Conservation (phyloP, 108 stramenopile genomes). For the Skeletonema marinoi region DNA sequence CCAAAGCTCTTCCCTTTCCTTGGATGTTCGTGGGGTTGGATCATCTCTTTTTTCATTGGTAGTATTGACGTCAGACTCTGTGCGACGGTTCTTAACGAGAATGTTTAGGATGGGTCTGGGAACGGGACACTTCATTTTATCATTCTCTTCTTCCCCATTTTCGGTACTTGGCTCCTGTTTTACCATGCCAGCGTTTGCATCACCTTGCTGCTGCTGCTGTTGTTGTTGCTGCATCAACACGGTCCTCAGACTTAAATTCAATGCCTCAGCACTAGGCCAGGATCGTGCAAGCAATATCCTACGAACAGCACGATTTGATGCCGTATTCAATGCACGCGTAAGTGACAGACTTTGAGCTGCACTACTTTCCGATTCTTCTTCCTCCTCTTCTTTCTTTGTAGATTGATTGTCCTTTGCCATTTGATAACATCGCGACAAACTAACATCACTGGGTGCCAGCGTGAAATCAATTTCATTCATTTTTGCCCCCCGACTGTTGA, state of each 20-base stretch:
- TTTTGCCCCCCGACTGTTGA: constrained; percentile 49
- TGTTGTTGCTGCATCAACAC: constrained; percentile 49
- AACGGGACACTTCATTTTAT: constrained; percentile 80
- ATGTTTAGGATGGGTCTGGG: constrained; percentile 86
- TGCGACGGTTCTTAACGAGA: constrained; percentile 55
- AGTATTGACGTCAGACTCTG: constrained; percentile 8
- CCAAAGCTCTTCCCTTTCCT: constrained; percentile 67
- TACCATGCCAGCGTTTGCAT: constrained; percentile 2
- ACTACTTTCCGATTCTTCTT: not conserved
- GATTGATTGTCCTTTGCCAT: constrained; percentile 16
- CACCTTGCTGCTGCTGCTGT: constrained; percentile 22
- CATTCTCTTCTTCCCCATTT: constrained; percentile 19
- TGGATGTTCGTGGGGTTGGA: constrained; percentile 35
- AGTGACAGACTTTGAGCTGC: constrained; percentile 58
- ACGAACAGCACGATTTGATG: constrained; percentile 83
- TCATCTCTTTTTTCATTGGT: not conserved
- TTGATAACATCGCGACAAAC: constrained; percentile 70
- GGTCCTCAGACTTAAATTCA: constrained; percentile 75
- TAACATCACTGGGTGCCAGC: constrained; percentile 80
- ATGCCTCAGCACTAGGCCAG: constrained; percentile 86
- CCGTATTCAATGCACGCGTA: constrained; percentile 80
- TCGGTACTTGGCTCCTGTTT: not conserved
- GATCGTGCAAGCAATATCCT: constrained; percentile 77
- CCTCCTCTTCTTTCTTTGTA: constrained; percentile 11
- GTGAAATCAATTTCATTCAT: constrained; percentile 84